Percentiles rank a stretch among this genome's conserved stretches.
Conservation (phyloP, 2,329 filamentous ascomycete species). For the Exophiala mesophila region DNA sequence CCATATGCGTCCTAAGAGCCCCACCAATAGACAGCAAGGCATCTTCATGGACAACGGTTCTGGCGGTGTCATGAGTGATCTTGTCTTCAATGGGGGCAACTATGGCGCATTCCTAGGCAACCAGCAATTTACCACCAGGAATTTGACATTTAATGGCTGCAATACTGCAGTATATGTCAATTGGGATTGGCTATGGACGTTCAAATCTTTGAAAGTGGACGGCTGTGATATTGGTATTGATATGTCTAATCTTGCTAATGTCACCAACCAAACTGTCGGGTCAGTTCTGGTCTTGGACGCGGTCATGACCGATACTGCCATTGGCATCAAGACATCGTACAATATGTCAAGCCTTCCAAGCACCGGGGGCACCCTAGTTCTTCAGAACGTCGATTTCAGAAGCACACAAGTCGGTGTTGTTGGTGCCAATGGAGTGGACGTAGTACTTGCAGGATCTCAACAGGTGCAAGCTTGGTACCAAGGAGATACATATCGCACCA, state of each 20-base stretch:
- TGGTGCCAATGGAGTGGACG: constrained; percentile 46
- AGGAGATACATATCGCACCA: constrained; percentile 61
- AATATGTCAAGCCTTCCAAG: constrained; percentile 54
- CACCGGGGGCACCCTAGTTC: constrained; percentile 74
- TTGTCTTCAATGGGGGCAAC: constrained; percentile 76
- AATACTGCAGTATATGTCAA: constrained; percentile 82
- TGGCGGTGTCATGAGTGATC: constrained; percentile 76
- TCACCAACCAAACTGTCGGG: constrained; percentile 68
- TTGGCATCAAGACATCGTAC: constrained; percentile 75
- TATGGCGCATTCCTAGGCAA: constrained; percentile 75
- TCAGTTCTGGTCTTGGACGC: constrained; percentile 81
- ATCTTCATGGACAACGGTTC: constrained; percentile 81
- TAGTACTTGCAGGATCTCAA: constrained; percentile 63
- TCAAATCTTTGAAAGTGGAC: constrained; percentile 71
- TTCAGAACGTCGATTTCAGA: constrained; percentile 85
- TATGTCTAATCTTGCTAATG: constrained; percentile 59
- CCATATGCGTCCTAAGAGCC: constrained; percentile 67
- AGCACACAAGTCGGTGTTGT: constrained; percentile 65
- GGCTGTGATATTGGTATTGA: constrained; percentile 72
- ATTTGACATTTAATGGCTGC: constrained; percentile 75
- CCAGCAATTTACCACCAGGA: constrained; percentile 83
- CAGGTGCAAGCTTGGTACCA: constrained; percentile 71
- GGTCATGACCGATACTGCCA: constrained; percentile 66
- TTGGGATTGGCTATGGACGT: constrained; percentile 86
- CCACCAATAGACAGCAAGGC: constrained; percentile 65